Percentiles rank a stretch among this genome's conserved stretches.
phyloP scores from a whole-genome alignment of 768 basidiomycete species.

The Tricholoma furcatifolium region DNA sequence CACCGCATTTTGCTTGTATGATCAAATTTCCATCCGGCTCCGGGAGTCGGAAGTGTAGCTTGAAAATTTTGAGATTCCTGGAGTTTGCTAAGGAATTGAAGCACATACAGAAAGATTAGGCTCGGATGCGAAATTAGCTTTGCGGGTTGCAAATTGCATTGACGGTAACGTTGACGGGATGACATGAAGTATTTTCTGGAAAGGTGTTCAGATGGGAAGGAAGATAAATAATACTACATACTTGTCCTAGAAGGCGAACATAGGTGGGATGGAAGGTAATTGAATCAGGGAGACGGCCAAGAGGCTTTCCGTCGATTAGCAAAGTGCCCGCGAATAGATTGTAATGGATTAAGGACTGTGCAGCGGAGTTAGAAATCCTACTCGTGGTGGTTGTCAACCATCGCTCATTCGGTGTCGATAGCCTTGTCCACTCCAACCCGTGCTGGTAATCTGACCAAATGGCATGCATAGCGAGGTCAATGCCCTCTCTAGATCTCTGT shows the following conservation, averaged over 20 bases:
- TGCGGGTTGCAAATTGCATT: slow-evolving; percentile 11
- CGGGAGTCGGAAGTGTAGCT: slow-evolving; percentile 31
- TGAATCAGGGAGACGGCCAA: slow-evolving; percentile 34
- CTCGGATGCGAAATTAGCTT: background rate
- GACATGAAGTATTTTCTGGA: slow-evolving; percentile 6
- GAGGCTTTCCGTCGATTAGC: slow-evolving; percentile 38
- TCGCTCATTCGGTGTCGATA: slow-evolving; percentile 19
- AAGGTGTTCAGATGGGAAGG: slow-evolving; percentile 11
- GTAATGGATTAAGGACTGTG: slow-evolving; percentile 27
- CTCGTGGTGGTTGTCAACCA: slow-evolving; percentile 24
- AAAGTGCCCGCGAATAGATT: slow-evolving; percentile 40
- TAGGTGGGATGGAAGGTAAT: slow-evolving; percentile 34
- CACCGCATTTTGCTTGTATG: slow-evolving; percentile 25
- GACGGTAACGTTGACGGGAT: slow-evolving; percentile 4
- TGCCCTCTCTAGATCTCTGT: background rate
- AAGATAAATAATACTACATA: slow-evolving; percentile 14
- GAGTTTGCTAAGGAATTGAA: slow-evolving; percentile 3
- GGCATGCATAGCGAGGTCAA: slow-evolving; percentile 13
- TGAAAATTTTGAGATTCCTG: background rate
- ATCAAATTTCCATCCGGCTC: slow-evolving; percentile 20
- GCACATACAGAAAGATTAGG: slow-evolving; percentile 17
- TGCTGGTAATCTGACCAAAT: slow-evolving; percentile 18
- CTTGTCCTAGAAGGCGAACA: slow-evolving; percentile 33
- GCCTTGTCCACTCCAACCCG: slow-evolving; percentile 20
- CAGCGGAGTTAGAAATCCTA: background rate